Conservation (phyloP, 768 basidiomycete genomes). For the Strobilomyces confusus region DNA sequence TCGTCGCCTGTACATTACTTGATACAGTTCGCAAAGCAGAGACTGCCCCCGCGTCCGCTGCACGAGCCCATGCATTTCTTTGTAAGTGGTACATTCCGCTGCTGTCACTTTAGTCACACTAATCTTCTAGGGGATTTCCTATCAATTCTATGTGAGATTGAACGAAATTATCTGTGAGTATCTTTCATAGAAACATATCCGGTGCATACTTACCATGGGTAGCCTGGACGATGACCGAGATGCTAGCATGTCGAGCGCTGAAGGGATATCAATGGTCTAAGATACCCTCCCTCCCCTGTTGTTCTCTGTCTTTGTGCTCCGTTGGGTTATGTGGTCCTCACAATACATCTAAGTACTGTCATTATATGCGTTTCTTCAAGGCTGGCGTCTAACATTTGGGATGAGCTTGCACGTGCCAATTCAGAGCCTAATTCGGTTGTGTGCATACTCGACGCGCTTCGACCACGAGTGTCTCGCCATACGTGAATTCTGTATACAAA, state of each 20-base stretch:
- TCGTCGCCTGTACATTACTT: conserved; percentile 85
- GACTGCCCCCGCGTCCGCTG: conserved; percentile 73
- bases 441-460: too few relatives aligned
- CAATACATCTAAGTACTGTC: too few relatives aligned
- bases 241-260: conserved; percentile 47
- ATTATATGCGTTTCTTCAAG: too few relatives aligned
- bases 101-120: conserved; percentile 3
- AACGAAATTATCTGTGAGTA: conserved; percentile 79
- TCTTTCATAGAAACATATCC: not conserved
- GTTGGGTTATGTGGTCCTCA: too few relatives aligned
- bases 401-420: too few relatives aligned
- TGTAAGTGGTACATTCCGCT: conserved; percentile 44
- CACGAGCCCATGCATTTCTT: conserved; percentile 82
- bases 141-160: conserved; percentile 87
- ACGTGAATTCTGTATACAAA: not conserved
- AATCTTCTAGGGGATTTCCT: conserved; percentile 76
- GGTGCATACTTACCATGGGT: conserved; percentile 35
- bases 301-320: not conserved
- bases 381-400: too few relatives aligned
- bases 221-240: conserved; percentile 41
- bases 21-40: conserved; percentile 82
- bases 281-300: not conserved
- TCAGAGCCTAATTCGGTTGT: too few relatives aligned
- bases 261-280: conserved; percentile 41
- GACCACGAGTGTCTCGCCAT: too few relatives aligned